Base-by-base conservation (phyloP, 768 basidiomycete genomes). In the Naematelia aurantialba region DNA sequence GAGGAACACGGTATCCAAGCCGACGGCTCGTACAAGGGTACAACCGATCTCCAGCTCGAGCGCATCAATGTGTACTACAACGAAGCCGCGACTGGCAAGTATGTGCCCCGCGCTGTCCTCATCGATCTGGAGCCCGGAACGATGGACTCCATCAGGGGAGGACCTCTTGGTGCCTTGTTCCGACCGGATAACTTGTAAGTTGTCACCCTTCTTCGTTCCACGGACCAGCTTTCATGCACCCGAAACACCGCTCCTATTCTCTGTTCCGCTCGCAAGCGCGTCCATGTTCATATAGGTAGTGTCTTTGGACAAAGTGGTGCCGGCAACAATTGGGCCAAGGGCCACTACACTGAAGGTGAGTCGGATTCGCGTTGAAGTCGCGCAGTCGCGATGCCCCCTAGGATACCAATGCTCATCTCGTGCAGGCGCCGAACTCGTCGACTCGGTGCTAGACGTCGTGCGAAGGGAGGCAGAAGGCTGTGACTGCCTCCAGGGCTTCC, bases 291-390 rank as follows among this genome's bases (percentile, higher is more conserved):
- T 19, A 13, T 0, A 39, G 17, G 8, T 46, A 75, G 74, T 75
- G 91, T 97, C 73, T 96, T 93, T 66, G 94, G 92, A 56, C 94
- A 98, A 80, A 91, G 86, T 79, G 92, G 92, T 80, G 94, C 92
- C 69, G 93, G 94, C 76, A 97, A 99, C 85, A 98, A 98, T 82
- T 98, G 96, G 96, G 94, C 96, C 22, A 99, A 98, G 87, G 94
- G 94, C 68, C 78, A 79, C 60, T 79, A 78, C 74, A 78, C 78
- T 56, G 76, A 78, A 56, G 74, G 71, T 91, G 75, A 84, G 90
- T 39, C 5, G 34, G n/a, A n/a, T n/a, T n/a, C n/a, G n/a, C n/a
- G 30, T 8, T 31, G 14, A 17, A 39, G 34, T 21, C 13, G 12
- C 44, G 17, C 19, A 49, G 8, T 31, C 19, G 51, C 45, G 13